A percentile compares a stretch with the other conserved stretches of the same genome.
phyloP scores from a whole-genome alignment of 2,329 filamentous ascomycete species.

The Elsinoe fawcettii region DNA sequence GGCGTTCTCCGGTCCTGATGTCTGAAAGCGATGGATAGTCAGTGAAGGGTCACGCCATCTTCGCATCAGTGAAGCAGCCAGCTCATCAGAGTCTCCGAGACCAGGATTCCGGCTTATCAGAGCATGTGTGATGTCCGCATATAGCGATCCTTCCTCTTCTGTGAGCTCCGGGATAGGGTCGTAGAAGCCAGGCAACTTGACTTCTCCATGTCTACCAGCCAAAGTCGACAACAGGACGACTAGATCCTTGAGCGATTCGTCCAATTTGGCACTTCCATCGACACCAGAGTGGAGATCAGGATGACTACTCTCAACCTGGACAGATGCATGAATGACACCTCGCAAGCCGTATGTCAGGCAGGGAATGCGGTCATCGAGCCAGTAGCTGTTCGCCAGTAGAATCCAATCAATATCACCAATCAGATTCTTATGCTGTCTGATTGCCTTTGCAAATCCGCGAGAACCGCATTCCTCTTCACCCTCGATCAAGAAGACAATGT shows the following conservation, averaged over 20 bases:
- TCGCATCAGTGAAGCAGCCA: constrained; percentile 81
- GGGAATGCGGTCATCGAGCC: constrained; percentile 91
- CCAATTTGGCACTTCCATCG: constrained; percentile 83
- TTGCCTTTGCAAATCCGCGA: constrained; percentile 76
- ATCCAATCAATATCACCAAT: constrained; percentile 94
- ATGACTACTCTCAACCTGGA: constrained; percentile 76
- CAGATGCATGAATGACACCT: constrained; percentile 86
- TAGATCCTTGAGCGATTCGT: constrained; percentile 87
- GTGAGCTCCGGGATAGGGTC: constrained; percentile 72
- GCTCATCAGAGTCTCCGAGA: constrained; percentile 55
- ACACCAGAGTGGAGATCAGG: constrained; percentile 93
- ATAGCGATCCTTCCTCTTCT: constrained; percentile 67
- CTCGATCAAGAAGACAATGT: constrained; percentile 90
- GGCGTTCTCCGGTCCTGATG: constrained; percentile 78
- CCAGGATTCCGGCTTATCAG: constrained; percentile 64
- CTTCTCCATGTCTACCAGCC: constrained; percentile 69
- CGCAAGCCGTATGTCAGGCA: constrained; percentile 91
- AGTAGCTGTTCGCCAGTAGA: constrained; percentile 93
- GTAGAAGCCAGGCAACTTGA: constrained; percentile 84
- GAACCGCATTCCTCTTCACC: constrained; percentile 95
- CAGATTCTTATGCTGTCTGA: constrained; percentile 68
- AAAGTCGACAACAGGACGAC: constrained; percentile 74
- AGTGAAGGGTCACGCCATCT: constrained; percentile 92
- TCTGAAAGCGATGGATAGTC: constrained; percentile 87
- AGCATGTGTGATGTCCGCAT: constrained; percentile 73